Percentiles rank a stretch among this genome's conserved stretches.
phyloP scores from a whole-genome alignment of 139 green algal genomes.

The Coelastrella sp. region DNA sequence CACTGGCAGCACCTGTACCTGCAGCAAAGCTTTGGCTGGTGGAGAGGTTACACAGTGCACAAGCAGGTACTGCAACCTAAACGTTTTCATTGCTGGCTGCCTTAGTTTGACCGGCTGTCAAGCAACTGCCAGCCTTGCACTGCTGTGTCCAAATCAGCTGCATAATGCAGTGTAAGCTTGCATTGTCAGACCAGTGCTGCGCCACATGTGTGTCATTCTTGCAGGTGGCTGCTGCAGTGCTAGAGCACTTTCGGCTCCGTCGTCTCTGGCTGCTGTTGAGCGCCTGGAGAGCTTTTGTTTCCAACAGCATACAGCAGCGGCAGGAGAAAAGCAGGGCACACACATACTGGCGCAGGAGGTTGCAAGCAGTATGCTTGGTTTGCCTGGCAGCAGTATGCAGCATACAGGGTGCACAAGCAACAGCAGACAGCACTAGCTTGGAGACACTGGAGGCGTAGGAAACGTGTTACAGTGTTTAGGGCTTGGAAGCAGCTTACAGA shows the following conservation, averaged over 20 bases:
- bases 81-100: no score
- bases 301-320: background rate
- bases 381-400: conserved; percentile 1
- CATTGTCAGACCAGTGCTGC: background rate
- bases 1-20: conserved; percentile 36
- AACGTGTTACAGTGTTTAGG: background rate
- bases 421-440: conserved; percentile 15
- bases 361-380: conserved; percentile 6
- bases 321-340: background rate
- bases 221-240: conserved; percentile 17
- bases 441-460: conserved; percentile 19
- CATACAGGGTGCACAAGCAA: background rate
- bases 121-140: background rate
- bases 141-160: background rate
- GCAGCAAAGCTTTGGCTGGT: background rate
- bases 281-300: conserved; percentile 24
- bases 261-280: conserved; percentile 5
- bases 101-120: background rate
- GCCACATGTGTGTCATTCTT: background rate
- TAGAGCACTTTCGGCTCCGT: conserved; percentile 12
- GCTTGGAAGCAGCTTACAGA: conserved; percentile 1
- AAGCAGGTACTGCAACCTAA: background rate
- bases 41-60: background rate
- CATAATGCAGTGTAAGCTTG: background rate
- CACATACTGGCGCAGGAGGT: background rate